phyloP scores from a whole-genome alignment of 75 land plant species.

The Selaginella moellendorffii region DNA sequence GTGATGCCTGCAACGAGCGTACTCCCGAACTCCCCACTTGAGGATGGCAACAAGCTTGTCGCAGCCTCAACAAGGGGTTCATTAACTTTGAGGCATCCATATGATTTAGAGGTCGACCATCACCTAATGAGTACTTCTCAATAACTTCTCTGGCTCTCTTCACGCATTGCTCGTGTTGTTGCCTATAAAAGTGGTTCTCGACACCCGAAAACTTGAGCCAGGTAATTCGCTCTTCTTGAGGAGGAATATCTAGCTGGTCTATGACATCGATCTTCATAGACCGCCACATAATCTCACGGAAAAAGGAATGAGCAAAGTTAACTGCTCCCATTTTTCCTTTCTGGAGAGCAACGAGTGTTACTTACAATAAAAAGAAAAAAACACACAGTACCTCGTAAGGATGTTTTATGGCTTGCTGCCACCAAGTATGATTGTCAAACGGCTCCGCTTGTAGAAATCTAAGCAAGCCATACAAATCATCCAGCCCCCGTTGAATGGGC shows the following conservation, averaged over 20 bases:
- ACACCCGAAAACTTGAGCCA: constrained; percentile 84
- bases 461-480: constrained; percentile 78
- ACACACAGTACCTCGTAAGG: constrained; percentile 73
- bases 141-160: constrained; percentile 55
- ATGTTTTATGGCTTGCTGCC: constrained; percentile 62
- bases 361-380: background rate
- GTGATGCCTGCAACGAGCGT: constrained; percentile 71
- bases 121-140: constrained; percentile 32
- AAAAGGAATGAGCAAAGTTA: constrained; percentile 52
- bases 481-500: constrained; percentile 84
- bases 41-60: constrained; percentile 98
- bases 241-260: constrained; percentile 81
- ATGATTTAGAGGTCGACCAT: constrained; percentile 39
- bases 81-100: constrained; percentile 61
- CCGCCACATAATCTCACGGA: constrained; percentile 90
- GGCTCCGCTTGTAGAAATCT: constrained; percentile 64
- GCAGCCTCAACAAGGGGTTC: constrained; percentile 66
- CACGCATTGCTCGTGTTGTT: constrained; percentile 86
- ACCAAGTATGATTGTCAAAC: constrained; percentile 64
- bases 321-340: constrained; percentile 47
- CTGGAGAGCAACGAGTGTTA: constrained; percentile 26
- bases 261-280: constrained; percentile 65
- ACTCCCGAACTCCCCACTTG: constrained; percentile 98
- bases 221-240: constrained; percentile 65
- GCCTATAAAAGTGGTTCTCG: constrained; percentile 86